phyloP scores from a whole-genome alignment of 176 grass and related monocot species.

The Guadua angustifolia region DNA sequence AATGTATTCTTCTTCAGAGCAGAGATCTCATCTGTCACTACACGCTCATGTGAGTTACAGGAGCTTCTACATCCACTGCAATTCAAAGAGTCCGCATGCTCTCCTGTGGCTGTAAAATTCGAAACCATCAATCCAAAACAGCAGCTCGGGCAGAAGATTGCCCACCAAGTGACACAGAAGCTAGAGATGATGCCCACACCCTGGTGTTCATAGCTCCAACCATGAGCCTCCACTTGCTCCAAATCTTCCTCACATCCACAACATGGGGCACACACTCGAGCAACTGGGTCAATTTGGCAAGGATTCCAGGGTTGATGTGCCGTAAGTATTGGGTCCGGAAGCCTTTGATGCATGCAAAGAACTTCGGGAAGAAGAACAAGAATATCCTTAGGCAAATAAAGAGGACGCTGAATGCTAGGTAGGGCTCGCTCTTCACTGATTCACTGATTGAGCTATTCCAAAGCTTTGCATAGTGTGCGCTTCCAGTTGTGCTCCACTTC shows the following conservation, averaged over 20 bases:
- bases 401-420: constrained; percentile 68
- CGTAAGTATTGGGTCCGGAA: constrained; percentile 62
- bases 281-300: constrained; percentile 66
- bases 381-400: constrained; percentile 68
- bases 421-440: constrained; percentile 69
- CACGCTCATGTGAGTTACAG: constrained; percentile 54
- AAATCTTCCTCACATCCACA: constrained; percentile 71
- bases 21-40: constrained; percentile 37
- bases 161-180: constrained; percentile 62
- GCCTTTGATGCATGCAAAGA: constrained; percentile 56
- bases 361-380: constrained; percentile 59
- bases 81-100: neutral
- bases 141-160: constrained; percentile 53
- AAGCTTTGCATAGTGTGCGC: constrained; percentile 27
- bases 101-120: neutral
- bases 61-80: constrained; percentile 42
- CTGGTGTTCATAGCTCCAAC: constrained; percentile 55
- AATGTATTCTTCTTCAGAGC: constrained; percentile 37
- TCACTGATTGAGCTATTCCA: constrained; percentile 60
- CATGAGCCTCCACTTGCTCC: constrained; percentile 73
- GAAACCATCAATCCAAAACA: constrained; percentile 41
- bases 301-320: constrained; percentile 61
- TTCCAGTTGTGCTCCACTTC: constrained; percentile 33
- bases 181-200: constrained; percentile 65
- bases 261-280: constrained; percentile 65